Conservation (phyloP, 495 filamentous ascomycete genomes). For the Tetracladium setigerum region DNA sequence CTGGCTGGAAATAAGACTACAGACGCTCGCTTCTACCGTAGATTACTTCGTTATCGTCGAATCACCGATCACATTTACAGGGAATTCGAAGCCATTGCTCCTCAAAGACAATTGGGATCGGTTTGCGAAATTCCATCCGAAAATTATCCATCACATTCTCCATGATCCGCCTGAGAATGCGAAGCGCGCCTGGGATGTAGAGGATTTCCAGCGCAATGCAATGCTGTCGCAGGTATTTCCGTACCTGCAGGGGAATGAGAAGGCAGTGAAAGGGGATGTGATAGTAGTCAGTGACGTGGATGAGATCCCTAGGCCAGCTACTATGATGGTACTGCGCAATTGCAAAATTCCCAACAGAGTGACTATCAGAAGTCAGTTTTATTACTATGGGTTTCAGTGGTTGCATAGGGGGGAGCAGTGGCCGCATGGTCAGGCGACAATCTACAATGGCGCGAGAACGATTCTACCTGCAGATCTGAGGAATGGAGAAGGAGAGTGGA, state of each 20-base stretch:
- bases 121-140: slow-evolving; percentile 29
- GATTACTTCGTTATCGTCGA: slow-evolving; percentile 46
- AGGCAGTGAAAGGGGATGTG: slow-evolving; percentile 24
- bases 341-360: slow-evolving; percentile 30
- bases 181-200: slow-evolving; percentile 26
- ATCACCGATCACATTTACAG: slow-evolving; percentile 35
- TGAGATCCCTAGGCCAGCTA: slow-evolving; percentile 31
- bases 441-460: slow-evolving; percentile 29
- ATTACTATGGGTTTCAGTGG: slow-evolving; percentile 42
- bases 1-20: slow-evolving; percentile 38
- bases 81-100: slow-evolving; percentile 28
- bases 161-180: slow-evolving; percentile 22
- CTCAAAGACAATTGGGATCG: slow-evolving; percentile 30
- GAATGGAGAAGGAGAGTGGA: slow-evolving; percentile 22
- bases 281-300: slow-evolving; percentile 34
- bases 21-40: slow-evolving; percentile 26
- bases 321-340: slow-evolving; percentile 31
- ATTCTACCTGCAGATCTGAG: slow-evolving; percentile 34
- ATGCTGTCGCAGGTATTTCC: slow-evolving; percentile 29
- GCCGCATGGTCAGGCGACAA: slow-evolving; percentile 38
- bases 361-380: slow-evolving; percentile 32
- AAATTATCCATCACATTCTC: slow-evolving; percentile 33
- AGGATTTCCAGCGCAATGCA: slow-evolving; percentile 30
- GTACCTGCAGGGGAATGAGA: slow-evolving; percentile 19
- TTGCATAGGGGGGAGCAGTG: slow-evolving; percentile 30